Percentiles rank a stretch among this genome's conserved stretches.
phyloP scores from a whole-genome alignment of 495 filamentous ascomycete genomes.

The Chaetomium cochliodes region DNA sequence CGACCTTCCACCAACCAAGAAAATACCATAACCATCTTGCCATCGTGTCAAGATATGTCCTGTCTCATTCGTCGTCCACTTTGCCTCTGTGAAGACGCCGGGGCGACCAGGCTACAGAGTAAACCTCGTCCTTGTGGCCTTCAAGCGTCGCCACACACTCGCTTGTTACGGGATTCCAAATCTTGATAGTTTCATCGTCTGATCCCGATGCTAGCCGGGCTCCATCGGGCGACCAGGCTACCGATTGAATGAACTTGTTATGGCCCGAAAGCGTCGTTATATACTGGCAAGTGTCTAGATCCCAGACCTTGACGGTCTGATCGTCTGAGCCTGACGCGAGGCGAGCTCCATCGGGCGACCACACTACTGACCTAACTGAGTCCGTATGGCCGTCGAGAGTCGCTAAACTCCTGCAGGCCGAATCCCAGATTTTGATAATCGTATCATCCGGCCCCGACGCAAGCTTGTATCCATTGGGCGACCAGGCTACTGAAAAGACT shows the following conservation, averaged over 20 bases:
- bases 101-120: not conserved
- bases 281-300: not conserved
- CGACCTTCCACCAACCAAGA: too few relatives aligned
- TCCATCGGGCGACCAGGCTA: not conserved
- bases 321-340: not conserved
- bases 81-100: too few relatives aligned
- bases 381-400: not conserved
- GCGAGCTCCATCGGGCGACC: not conserved
- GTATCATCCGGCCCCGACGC: too few relatives aligned
- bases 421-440: too few relatives aligned
- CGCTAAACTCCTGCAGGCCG: not conserved
- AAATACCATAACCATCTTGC: too few relatives aligned
- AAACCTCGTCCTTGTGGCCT: not conserved
- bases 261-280: not conserved
- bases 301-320: not conserved
- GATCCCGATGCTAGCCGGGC: not conserved
- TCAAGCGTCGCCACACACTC: not conserved
- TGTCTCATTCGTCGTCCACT: too few relatives aligned
- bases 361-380: not conserved
- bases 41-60: too few relatives aligned
- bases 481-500: too few relatives aligned
- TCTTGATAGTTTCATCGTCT: not conserved
- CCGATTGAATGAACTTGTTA: not conserved
- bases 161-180: not conserved
- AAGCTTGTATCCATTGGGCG: too few relatives aligned